phyloP scores from a whole-genome alignment of 495 filamentous ascomycete genomes.

The Glonium stellatum region DNA sequence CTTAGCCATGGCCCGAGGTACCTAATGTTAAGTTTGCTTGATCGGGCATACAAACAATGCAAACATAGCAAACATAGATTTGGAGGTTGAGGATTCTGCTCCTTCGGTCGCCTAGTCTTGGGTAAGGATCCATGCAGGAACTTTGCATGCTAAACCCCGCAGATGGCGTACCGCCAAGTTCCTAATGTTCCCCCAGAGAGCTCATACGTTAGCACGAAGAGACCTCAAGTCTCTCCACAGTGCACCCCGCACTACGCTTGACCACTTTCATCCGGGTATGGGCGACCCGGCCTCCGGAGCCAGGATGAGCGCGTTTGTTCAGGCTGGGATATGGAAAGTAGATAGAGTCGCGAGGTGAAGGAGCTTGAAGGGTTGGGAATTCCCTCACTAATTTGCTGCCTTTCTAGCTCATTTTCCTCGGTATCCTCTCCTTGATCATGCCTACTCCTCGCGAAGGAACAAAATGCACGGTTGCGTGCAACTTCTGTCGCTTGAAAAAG shows the following conservation, averaged over 20 bases:
- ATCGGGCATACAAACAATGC: no score
- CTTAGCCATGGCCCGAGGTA: no score
- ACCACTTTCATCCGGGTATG: not conserved
- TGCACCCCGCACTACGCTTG: conserved; percentile 5
- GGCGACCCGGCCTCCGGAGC: not conserved
- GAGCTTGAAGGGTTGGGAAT: not conserved
- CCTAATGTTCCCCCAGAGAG: no score
- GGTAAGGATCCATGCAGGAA: no score
- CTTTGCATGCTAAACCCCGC: no score
- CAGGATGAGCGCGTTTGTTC: not conserved
- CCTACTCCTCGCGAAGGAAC: conserved; percentile 2
- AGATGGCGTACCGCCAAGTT: no score
- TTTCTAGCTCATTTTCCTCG: not conserved
- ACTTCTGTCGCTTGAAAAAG: conserved; percentile 3
- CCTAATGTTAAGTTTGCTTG: no score
- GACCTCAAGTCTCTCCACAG: no score
- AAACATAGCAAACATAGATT: no score
- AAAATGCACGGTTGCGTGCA: conserved; percentile 5
- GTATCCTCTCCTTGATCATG: not conserved
- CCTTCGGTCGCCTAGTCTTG: no score
- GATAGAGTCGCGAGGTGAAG: conserved; percentile 3
- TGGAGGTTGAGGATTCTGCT: no score
- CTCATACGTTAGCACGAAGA: no score
- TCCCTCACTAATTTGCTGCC: not conserved
- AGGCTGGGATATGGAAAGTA: not conserved